Evolutionary conservation across 306 rosid species (phyloP).

Genomic region (Pachyrhizus erosus): DNA sequence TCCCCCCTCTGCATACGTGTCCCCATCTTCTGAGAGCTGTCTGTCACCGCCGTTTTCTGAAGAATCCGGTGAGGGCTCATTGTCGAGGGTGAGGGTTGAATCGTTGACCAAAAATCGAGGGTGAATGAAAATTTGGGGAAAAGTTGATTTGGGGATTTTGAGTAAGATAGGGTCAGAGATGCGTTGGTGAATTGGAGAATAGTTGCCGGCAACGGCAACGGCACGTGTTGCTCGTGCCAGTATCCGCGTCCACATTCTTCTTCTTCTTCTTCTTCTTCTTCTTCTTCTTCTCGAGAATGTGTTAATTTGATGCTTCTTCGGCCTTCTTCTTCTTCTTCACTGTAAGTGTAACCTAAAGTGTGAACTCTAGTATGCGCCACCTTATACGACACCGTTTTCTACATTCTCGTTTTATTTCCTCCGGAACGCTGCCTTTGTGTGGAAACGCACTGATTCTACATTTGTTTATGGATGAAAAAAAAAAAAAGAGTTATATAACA

Average conservation of each 20-base stretch:
- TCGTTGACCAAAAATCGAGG: slow-evolving; percentile 4
- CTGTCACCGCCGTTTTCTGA: neutral
- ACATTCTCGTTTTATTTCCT: neutral
- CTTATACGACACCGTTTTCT: neutral
- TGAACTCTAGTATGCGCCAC: neutral
- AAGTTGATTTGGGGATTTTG: neutral
- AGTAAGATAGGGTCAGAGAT: slow-evolving; percentile 34
- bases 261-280: neutral
- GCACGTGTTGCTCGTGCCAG: slow-evolving; percentile 29
- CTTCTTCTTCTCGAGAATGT: neutral
- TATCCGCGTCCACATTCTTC: slow-evolving; percentile 45
- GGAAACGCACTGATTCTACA: too few species aligned
- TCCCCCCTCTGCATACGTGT: slow-evolving; percentile 22
- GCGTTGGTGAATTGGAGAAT: slow-evolving; percentile 35
- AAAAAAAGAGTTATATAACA: too few species aligned
- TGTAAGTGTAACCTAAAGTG: neutral
- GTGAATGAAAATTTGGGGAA: neutral
- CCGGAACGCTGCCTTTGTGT: neutral
- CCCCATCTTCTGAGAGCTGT: neutral
- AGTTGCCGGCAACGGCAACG: neutral
- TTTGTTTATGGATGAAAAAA: too few species aligned
- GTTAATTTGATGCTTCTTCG: neutral
- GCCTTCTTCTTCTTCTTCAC: neutral
- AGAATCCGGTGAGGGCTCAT: neutral
- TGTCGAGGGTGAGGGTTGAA: neutral